Evolutionary conservation across 2,329 filamentous ascomycete genomes (phyloP), one percentile per base, ranked within the genome.

Genomic region (Lecanosticta acicola): DNA sequence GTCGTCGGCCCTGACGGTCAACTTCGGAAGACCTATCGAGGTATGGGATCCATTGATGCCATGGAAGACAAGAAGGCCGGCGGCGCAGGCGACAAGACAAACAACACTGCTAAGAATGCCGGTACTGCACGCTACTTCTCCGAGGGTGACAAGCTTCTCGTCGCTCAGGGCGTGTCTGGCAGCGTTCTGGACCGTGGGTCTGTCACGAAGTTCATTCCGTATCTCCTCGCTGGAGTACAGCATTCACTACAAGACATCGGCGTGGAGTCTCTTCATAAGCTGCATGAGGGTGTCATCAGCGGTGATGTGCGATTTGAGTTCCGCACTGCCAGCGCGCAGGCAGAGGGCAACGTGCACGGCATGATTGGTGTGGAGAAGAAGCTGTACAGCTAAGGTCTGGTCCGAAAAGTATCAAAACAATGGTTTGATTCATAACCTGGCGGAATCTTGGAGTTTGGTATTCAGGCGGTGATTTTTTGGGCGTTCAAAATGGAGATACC

Each of bases 351-450:
- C 66, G 90, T 98, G 51, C 94, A 97, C 74, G 81, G 81, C 49
- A 89, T 98, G 78, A 89, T 97, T 76, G 91, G 87, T 67, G 97
- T 94, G 68, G 93, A 97, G 78, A 98, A 98, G 85, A 98, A 97
- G 80, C 85, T 98, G 58, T 98, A 94, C 72, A 41, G 39, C 39
- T 41, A 41, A 29, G 34, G 35, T 17, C n/a, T n/a, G n/a, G n/a
- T n/a, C n/a, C n/a, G n/a, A n/a, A n/a, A n/a, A n/a, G n/a, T n/a
- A n/a, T n/a, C n/a, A n/a, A n/a, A n/a, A n/a, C n/a, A n/a, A n/a
- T n/a, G n/a, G n/a, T n/a, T n/a, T n/a, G n/a, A n/a, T n/a, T n/a
- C n/a, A n/a, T n/a, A n/a, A n/a, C n/a, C n/a, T n/a, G n/a, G n/a
- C n/a, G n/a, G n/a, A n/a, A n/a, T n/a, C n/a, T n/a, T n/a, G n/a